Evolutionary conservation across 2,329 filamentous ascomycete genomes (phyloP), one percentile per base, ranked within the genome.

Genomic region (Curvularia sp.): DNA sequence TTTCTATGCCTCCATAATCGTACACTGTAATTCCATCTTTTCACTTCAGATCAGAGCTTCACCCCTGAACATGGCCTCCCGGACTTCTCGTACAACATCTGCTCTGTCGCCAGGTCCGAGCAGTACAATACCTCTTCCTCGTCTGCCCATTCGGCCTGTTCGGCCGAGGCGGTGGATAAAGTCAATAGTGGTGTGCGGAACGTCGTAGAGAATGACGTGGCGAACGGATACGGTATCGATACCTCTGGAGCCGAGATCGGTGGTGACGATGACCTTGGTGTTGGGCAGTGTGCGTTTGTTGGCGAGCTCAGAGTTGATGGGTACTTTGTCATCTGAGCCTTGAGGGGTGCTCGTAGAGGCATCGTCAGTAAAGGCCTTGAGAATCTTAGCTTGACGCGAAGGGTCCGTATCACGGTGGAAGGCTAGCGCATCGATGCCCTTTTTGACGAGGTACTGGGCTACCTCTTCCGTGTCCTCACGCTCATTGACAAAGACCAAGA

Each of bases 401-500:
- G 93, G 89, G 18, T 87, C 84, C 0, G 91, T 92, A 75, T 99
- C 95, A 51, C 95, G 86, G 69, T 92, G 92, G 54, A 99, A 83
- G 0, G 93, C 91, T 13, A 91, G 82, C 5, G 94, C 93, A 66
- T 97, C 90, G 69, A 99, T 93, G 54, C 93, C 93, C 80, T 97
- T 97, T 49, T 86, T 86, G 12, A 82, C 80, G 0, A 99, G 86
- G 74, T 91, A 99, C 1, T 88, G 80, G 12, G 93, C 89, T 0
- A 99, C 84, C 71, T 93, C 87, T 56, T 90, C 85, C 0, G 94
- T 92, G 73, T 91, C 92, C 73, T 97, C 93, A 34, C 95, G 90
- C 81, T 98, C 93, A 77, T 98, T 98, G 75, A 98, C 94, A 71
- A 98, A 98, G 3, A 98, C 93, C 56, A 98, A 87, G 69, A 99